phyloP scores from a whole-genome alignment of 176 grass and related monocot species.

The Elymus sibiricus region DNA sequence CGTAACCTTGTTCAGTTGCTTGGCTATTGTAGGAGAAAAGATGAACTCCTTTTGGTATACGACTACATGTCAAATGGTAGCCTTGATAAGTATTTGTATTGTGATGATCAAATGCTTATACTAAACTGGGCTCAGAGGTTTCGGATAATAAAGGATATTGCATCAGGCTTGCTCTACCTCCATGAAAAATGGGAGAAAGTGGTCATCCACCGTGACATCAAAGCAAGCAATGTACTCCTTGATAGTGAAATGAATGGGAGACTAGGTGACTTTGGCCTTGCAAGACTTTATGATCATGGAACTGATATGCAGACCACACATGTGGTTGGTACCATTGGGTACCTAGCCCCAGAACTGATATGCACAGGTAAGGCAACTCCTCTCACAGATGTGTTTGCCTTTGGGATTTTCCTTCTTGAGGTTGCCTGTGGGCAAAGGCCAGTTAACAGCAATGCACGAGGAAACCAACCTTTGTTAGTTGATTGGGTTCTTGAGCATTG shows the following conservation, averaged over 20 bases:
- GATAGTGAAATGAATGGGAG: conserved; percentile 16
- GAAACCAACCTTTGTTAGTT: neutral
- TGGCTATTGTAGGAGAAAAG: conserved; percentile 20
- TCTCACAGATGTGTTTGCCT: conserved; percentile 51
- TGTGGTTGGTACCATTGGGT: conserved; percentile 51
- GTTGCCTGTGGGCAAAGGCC: conserved; percentile 31
- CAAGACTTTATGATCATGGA: conserved; percentile 51
- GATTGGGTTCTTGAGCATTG: conserved; percentile 37
- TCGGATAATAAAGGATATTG: conserved; percentile 43
- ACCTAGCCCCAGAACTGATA: conserved; percentile 46
- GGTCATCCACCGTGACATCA: conserved; percentile 27
- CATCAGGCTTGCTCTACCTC: conserved; percentile 37
- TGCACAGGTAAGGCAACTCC: conserved; percentile 43
- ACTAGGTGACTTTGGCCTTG: conserved; percentile 59
- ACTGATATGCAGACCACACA: conserved; percentile 34
- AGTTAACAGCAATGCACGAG: neutral
- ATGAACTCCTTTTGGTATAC: conserved; percentile 33
- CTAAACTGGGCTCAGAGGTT: conserved; percentile 35
- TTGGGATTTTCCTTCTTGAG: conserved; percentile 49
- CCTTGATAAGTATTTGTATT: conserved; percentile 24
- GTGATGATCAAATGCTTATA: neutral
- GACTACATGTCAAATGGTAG: conserved; percentile 36
- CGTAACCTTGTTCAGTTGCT: conserved; percentile 15
- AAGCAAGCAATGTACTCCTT: conserved; percentile 37
- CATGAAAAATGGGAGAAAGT: conserved; percentile 52